phyloP scores from a whole-genome alignment of 2,329 filamentous ascomycete species.

The Talaromyces funiculosus region DNA sequence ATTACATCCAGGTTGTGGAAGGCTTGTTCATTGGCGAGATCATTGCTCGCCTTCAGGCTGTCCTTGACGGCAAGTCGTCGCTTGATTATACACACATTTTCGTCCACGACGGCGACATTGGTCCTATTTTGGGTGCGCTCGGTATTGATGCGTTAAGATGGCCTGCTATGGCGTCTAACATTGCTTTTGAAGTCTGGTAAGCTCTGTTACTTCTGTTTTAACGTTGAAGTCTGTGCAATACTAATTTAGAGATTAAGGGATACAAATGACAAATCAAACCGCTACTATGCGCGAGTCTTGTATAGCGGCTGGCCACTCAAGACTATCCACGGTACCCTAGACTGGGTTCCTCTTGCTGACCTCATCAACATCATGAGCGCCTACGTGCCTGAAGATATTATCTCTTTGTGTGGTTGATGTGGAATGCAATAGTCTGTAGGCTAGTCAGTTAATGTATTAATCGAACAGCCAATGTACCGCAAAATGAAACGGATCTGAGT shows the following conservation, averaged over 20 bases:
- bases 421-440: background rate
- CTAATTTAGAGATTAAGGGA: conserved; percentile 17
- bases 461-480: too few species aligned
- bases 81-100: conserved; percentile 33
- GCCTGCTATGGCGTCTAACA: conserved; percentile 36
- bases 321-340: conserved; percentile 19
- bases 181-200: conserved; percentile 37
- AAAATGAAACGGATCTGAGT: too few species aligned
- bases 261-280: conserved; percentile 15
- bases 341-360: conserved; percentile 19
- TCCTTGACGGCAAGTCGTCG: conserved; percentile 19
- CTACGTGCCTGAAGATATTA: conserved; percentile 21
- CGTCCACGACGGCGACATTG: conserved; percentile 36
- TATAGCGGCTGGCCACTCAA: conserved; percentile 22
- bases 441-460: background rate
- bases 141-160: conserved; percentile 34
- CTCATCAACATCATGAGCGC: conserved; percentile 16
- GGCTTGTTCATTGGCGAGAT: conserved; percentile 37
- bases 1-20: conserved; percentile 34
- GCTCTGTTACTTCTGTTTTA: too few species aligned
- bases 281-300: conserved; percentile 25
- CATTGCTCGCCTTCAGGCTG: conserved; percentile 26
- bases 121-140: conserved; percentile 30
- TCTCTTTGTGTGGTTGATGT: conserved; percentile 18
- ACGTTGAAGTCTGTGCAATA: too few species aligned